These are phyloP conservation scores for Salix brachista DNA, from an alignment of 345 rosid genomes.

Conservation along the genomic window DNA sequence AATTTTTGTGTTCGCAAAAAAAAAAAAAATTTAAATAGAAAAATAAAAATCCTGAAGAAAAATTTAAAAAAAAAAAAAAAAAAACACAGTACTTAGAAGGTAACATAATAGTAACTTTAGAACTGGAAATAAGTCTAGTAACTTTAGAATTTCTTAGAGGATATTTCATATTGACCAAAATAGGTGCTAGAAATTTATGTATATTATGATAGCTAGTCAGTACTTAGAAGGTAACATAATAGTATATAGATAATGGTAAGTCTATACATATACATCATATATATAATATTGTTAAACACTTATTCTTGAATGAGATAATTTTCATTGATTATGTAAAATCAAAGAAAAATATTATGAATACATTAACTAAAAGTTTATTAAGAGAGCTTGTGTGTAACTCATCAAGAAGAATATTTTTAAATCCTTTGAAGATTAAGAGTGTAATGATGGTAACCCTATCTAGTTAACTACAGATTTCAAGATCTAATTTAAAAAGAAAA, in stretches of 20 bases:
- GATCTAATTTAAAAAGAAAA: not conserved
- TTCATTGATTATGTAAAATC: not conserved
- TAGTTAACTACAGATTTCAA: not conserved
- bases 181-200: not conserved
- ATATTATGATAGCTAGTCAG: not conserved
- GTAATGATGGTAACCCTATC: not conserved
- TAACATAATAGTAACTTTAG: too few species aligned
- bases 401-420: accelerated
- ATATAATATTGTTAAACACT: not conserved
- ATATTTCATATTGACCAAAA: not conserved
- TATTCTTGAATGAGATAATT: not conserved
- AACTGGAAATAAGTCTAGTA: not conserved
- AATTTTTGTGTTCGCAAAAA: too few species aligned
- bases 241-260: not conserved
- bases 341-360: not conserved
- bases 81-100: too few species aligned
- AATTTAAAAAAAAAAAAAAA: too few species aligned
- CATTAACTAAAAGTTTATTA: not conserved
- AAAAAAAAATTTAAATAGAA: too few species aligned
- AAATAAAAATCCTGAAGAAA: too few species aligned
- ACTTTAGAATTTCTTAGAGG: not conserved
- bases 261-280: not conserved
- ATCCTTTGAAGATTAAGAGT: not conserved
- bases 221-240: accelerated
- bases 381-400: not conserved